Conservation (phyloP, 2,329 filamentous ascomycete species). For the Akanthomyces lecanii region DNA sequence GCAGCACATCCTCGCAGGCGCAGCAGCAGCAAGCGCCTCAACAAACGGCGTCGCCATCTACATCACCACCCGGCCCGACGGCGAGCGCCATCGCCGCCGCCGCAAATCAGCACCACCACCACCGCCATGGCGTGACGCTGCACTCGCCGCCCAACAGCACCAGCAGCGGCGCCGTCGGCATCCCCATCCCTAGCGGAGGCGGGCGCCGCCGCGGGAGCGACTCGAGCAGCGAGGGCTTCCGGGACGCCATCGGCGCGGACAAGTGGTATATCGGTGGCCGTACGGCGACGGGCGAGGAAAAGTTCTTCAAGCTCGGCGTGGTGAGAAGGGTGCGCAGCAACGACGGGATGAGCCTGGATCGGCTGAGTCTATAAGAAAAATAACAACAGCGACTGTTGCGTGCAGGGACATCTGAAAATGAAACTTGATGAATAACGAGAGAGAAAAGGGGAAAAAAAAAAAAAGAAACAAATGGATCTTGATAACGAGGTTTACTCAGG, state of each 20-base stretch:
- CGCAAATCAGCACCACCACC: conserved; percentile 11
- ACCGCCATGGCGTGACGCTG: conserved; percentile 25
- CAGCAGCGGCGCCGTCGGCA: conserved; percentile 22
- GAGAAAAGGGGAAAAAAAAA: not conserved
- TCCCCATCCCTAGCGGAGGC: conserved; percentile 38
- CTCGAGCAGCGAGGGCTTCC: conserved; percentile 70
- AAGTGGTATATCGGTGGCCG: conserved; percentile 80
- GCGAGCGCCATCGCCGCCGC: conserved; percentile 5
- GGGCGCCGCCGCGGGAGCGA: conserved; percentile 63
- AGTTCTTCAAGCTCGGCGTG: conserved; percentile 76
- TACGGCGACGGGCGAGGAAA: conserved; percentile 72
- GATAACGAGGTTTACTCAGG: no score
- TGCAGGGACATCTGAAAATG: no score
- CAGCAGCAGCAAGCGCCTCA: conserved; percentile 16
- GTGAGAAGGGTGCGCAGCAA: conserved; percentile 68
- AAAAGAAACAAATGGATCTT: not conserved
- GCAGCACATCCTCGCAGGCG: not conserved
- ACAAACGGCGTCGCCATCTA: conserved; percentile 6
- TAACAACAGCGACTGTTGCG: not conserved
- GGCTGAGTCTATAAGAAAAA: conserved; percentile 61
- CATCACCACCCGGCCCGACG: conserved; percentile 1
- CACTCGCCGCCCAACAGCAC: conserved; percentile 24
- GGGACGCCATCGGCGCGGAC: conserved; percentile 66
- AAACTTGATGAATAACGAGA: not conserved
- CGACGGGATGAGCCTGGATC: conserved; percentile 69